Percentiles rank a stretch among this genome's conserved stretches.
phyloP scores from a whole-genome alignment of 768 basidiomycete genomes.

The Baorangia bicolor region DNA sequence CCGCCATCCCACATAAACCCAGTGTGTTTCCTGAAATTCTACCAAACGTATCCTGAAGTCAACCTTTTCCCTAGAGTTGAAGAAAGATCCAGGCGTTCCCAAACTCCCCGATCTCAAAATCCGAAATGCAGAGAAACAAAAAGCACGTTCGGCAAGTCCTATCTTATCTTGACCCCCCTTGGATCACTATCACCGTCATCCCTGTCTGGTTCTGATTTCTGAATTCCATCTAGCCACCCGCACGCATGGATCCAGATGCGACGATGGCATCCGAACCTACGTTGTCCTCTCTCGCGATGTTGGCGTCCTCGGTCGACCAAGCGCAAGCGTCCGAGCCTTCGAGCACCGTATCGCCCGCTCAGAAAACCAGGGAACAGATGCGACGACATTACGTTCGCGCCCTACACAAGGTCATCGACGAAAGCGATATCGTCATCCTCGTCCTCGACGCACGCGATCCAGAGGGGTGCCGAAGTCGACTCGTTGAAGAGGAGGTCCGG shows the following conservation, averaged over 20 bases:
- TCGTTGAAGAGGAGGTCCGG: constrained; percentile 93
- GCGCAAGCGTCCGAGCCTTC: constrained; percentile 17
- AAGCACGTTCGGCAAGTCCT: constrained; percentile 40
- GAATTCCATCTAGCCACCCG: constrained; percentile 17
- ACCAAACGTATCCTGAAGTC: constrained; percentile 1
- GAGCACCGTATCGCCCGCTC: constrained; percentile 29
- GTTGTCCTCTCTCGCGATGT: constrained; percentile 54
- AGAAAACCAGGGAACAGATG: constrained; percentile 66
- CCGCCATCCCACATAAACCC: constrained; percentile 24
- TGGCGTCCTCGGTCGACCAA: constrained; percentile 39
- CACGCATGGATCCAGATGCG: constrained; percentile 47
- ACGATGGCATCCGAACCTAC: constrained; percentile 77
- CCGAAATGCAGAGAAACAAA: constrained; percentile 51
- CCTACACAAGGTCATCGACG: constrained; percentile 89
- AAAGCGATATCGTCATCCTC: constrained; percentile 87
- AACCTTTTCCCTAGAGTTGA: constrained; percentile 53
- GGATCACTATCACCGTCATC: neutral
- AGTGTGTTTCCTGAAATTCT: constrained; percentile 14
- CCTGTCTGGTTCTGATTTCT: neutral
- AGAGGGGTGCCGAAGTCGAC: constrained; percentile 84
- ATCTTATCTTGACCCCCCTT: neutral
- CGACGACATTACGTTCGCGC: constrained; percentile 74
- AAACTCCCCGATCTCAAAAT: constrained; percentile 73
- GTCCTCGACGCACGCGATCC: constrained; percentile 95
- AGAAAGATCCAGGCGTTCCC: constrained; percentile 88